Conservation (phyloP, 169 alveolate genomes). For the Cryptosporidium meleagridis region DNA sequence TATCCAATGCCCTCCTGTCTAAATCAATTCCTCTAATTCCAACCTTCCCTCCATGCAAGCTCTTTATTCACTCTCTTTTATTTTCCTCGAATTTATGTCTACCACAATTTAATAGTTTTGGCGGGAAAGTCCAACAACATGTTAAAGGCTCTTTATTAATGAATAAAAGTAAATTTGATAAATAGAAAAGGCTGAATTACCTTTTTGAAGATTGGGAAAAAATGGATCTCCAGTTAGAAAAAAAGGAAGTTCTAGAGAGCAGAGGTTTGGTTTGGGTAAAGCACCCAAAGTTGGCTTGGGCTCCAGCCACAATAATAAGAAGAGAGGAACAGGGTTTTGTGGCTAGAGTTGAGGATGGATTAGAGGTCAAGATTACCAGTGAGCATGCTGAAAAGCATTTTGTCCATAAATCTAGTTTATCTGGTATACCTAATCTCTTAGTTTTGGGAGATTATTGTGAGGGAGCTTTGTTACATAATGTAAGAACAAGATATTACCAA, state of each 20-base stretch:
- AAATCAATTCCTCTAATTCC: too few relatives aligned
- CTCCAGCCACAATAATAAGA: conserved; percentile 46
- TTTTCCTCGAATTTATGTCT: conserved; percentile 64
- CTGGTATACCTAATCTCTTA: conserved; percentile 86
- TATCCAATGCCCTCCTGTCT: too few relatives aligned
- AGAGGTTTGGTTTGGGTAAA: conserved; percentile 57
- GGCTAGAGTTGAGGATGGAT: conserved; percentile 69
- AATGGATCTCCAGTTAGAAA: conserved; percentile 40
- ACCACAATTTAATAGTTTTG: conserved; percentile 49
- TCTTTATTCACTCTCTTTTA: neutral
- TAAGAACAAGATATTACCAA: conserved; percentile 82
- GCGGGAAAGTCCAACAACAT: conserved; percentile 41
- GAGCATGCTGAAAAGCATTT: conserved; percentile 57
- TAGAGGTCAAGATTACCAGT: conserved; percentile 29
- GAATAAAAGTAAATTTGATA: neutral
- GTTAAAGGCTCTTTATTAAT: conserved; percentile 1
- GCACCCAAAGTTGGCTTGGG: conserved; percentile 72
- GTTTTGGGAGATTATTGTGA: conserved; percentile 86
- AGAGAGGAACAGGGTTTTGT: conserved; percentile 18
- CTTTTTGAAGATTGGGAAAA: conserved; percentile 16
- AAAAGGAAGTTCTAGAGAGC: conserved; percentile 36
- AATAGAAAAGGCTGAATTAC: neutral
- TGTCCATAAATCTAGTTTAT: conserved; percentile 53
- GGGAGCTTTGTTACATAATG: conserved; percentile 86
- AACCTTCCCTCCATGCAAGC: neutral